Percentiles rank a stretch among this genome's conserved stretches.
These are phyloP conservation scores for Ambrosia hybrid DNA, from an alignment of 140 eudicot species.

Conservation along the genomic window DNA sequence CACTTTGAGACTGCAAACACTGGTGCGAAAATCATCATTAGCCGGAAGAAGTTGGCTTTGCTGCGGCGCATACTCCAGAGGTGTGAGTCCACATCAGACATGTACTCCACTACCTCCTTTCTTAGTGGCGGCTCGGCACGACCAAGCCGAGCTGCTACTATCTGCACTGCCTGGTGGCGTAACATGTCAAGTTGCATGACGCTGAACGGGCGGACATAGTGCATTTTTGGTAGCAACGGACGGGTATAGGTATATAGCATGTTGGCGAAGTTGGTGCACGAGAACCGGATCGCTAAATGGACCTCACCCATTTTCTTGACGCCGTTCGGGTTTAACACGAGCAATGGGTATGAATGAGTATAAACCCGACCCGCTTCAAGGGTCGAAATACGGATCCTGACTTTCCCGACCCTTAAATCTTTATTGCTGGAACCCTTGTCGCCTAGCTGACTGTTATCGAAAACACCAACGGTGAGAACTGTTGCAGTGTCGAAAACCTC, in stretches of 20 bases:
- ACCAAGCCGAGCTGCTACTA: slow-evolving; percentile 74
- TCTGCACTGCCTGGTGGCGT: slow-evolving; percentile 74
- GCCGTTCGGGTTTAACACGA: slow-evolving; percentile 76
- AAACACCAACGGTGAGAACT: slow-evolving; percentile 75
- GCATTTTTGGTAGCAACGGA: slow-evolving; percentile 83
- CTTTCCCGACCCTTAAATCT: slow-evolving; percentile 76
- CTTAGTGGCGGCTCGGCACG: slow-evolving; percentile 87
- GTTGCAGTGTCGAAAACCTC: slow-evolving; percentile 95
- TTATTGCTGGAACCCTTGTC: slow-evolving; percentile 60
- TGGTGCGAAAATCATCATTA: slow-evolving; percentile 76
- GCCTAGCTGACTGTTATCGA: slow-evolving; percentile 75
- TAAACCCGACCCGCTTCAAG: slow-evolving; percentile 87
- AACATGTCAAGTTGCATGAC: slow-evolving; percentile 89
- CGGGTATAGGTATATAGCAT: slow-evolving; percentile 74
- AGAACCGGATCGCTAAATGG: slow-evolving; percentile 75
- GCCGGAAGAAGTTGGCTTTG: slow-evolving; percentile 83
- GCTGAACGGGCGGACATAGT: slow-evolving; percentile 71
- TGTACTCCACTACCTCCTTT: slow-evolving; percentile 84
- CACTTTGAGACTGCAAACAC: slow-evolving; percentile 68
- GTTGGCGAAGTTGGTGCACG: slow-evolving; percentile 81
- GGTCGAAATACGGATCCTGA: slow-evolving; percentile 77
- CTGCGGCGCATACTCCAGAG: slow-evolving; percentile 91
- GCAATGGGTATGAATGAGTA: slow-evolving; percentile 81
- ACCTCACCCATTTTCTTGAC: slow-evolving; percentile 93
- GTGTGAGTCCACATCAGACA: slow-evolving; percentile 91